Evolutionary conservation across 306 rosid genomes (phyloP).

Genomic region (Betula pendula): DNA sequence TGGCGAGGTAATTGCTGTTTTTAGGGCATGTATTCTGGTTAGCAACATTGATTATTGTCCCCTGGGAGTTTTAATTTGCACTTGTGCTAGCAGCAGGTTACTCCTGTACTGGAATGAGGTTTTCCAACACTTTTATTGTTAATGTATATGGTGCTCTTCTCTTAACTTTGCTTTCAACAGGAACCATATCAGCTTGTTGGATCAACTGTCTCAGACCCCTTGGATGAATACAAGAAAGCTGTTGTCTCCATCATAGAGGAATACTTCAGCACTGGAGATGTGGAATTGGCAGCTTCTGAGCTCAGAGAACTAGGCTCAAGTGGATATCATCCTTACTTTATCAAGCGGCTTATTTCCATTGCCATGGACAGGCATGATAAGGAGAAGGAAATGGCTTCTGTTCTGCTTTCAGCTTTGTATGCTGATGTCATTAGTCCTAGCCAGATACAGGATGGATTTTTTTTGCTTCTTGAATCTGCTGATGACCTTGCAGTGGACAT

Average conservation of each 20-base stretch:
- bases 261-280: constrained; percentile 86
- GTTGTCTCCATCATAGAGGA: constrained; percentile 81
- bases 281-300: constrained; percentile 81
- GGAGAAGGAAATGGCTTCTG: constrained; percentile 99
- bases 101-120: neutral
- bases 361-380: constrained; percentile 98
- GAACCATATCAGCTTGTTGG: constrained; percentile 96
- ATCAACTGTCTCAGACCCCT: constrained; percentile 72
- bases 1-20: constrained; percentile 49
- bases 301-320: constrained; percentile 87
- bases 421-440: constrained; percentile 89
- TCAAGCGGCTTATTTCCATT: constrained; percentile 89
- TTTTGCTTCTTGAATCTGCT: constrained; percentile 89
- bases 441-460: constrained; percentile 94
- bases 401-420: constrained; percentile 88
- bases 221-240: constrained; percentile 92
- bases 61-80: neutral
- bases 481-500: constrained; percentile 98
- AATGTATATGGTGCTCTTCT: neutral
- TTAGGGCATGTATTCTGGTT: neutral
- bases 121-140: neutral
- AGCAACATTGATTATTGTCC: neutral
- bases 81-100: neutral
- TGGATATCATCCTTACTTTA: constrained; percentile 85
- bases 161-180: constrained; percentile 40